phyloP scores from a whole-genome alignment of 257 asterid genomes.

The Vinca minor region DNA sequence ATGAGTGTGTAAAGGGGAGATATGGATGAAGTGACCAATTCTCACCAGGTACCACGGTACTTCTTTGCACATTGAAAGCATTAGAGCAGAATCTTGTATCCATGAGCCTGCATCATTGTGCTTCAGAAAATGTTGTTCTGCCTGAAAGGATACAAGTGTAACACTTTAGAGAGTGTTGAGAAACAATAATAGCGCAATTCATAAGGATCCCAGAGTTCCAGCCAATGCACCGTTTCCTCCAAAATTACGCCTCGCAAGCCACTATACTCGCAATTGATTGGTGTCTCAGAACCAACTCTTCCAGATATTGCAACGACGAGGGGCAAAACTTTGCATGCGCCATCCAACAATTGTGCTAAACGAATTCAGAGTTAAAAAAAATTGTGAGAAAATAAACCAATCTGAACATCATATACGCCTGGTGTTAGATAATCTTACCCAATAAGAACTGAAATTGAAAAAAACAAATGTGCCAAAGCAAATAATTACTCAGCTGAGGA shows the following conservation, averaged over 20 bases:
- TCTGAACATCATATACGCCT: background rate
- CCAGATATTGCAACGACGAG: conserved; percentile 85
- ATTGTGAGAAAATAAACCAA: conserved; percentile 3
- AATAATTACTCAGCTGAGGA: background rate
- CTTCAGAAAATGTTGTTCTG: conserved; percentile 92
- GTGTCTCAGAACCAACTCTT: conserved; percentile 87
- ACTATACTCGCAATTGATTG: conserved; percentile 84
- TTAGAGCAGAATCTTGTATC: conserved; percentile 97
- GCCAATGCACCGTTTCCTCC: conserved; percentile 78
- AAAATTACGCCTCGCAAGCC: conserved; percentile 92
- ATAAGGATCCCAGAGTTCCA: conserved; percentile 1
- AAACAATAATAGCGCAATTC: conserved; percentile 1
- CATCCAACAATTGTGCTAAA: conserved; percentile 75
- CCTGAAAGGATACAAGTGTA: conserved; percentile 39
- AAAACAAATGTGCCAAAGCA: background rate
- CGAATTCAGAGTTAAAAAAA: conserved; percentile 7
- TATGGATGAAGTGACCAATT: conserved; percentile 10
- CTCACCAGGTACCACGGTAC: conserved; percentile 98
- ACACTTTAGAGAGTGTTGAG: background rate
- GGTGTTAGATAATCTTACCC: background rate
- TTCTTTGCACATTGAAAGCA: conserved; percentile 97
- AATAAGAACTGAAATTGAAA: background rate
- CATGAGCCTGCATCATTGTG: conserved; percentile 99
- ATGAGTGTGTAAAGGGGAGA: background rate
- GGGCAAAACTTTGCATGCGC: conserved; percentile 79